phyloP scores from a whole-genome alignment of 2,329 filamentous ascomycete species.

The Cordyceps pruinosa region DNA sequence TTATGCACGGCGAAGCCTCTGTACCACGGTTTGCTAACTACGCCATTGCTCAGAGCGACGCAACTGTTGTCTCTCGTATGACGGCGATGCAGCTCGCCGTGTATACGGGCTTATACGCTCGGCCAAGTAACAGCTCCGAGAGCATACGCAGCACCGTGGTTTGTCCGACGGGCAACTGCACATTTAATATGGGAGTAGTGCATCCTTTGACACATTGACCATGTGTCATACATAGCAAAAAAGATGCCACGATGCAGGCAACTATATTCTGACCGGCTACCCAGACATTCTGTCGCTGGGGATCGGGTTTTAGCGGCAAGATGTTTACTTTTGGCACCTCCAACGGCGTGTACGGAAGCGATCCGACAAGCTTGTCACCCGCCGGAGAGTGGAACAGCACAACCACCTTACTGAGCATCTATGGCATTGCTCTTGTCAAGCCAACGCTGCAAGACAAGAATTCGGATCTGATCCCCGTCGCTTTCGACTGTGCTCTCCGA shows the following conservation, averaged over 20 bases:
- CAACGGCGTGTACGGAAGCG: no score
- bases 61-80: background rate
- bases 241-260: background rate
- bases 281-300: background rate
- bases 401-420: no score
- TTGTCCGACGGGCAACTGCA: conserved; percentile 1
- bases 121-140: background rate
- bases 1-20: background rate
- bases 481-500: background rate
- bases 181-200: background rate
- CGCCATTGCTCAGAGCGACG: background rate
- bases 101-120: background rate
- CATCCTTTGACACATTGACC: background rate
- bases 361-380: no score
- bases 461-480: background rate
- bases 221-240: background rate
- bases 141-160: background rate
- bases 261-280: background rate
- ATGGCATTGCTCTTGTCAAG: no score
- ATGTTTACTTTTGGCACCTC: no score
- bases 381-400: background rate
- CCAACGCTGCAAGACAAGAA: background rate
- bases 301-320: no score
- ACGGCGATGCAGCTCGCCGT: background rate
- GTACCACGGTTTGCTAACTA: background rate